Conservation (phyloP, 1,284 basidiomycete species). For the Moesziomyces antarcticus region DNA sequence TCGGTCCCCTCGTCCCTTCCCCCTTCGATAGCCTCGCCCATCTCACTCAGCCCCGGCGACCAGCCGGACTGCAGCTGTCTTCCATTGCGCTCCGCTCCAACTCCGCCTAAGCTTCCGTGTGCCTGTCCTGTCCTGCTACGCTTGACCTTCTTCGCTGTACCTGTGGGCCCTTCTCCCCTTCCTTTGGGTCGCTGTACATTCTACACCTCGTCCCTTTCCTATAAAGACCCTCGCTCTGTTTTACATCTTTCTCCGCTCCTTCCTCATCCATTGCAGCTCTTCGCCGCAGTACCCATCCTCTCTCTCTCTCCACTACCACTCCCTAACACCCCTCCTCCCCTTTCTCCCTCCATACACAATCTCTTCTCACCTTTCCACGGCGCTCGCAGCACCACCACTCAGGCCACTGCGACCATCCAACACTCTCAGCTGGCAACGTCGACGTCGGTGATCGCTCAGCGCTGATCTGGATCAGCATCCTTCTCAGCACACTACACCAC, state of each 20-base stretch:
- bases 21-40: slow-evolving; percentile 3
- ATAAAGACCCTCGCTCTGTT: slow-evolving; percentile 22
- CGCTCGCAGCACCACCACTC: too few relatives aligned
- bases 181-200: slow-evolving; percentile 1
- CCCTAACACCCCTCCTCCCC: slow-evolving; percentile 1
- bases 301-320: slow-evolving; percentile 11
- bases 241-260: slow-evolving; percentile 17
- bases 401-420: background rate
- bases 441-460: background rate
- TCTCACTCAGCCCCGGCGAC: too few relatives aligned
- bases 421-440: background rate
- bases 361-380: slow-evolving; percentile 3
- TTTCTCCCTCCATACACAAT: slow-evolving; percentile 4
- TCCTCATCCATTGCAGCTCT: slow-evolving; percentile 38
- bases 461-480: slow-evolving; percentile 18
- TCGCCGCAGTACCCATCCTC: slow-evolving; percentile 15
- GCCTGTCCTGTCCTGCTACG: background rate
- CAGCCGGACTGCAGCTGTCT: background rate
- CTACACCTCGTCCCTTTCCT: slow-evolving; percentile 7
- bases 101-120: slow-evolving; percentile 17
- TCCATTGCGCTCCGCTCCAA: slow-evolving; percentile 2
- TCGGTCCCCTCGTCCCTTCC: background rate
- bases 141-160: background rate
- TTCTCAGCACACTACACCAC: background rate
- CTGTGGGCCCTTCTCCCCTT: too few relatives aligned